Conservation (phyloP, 352 stramenopile genomes). For the Pythium plurisporium region DNA sequence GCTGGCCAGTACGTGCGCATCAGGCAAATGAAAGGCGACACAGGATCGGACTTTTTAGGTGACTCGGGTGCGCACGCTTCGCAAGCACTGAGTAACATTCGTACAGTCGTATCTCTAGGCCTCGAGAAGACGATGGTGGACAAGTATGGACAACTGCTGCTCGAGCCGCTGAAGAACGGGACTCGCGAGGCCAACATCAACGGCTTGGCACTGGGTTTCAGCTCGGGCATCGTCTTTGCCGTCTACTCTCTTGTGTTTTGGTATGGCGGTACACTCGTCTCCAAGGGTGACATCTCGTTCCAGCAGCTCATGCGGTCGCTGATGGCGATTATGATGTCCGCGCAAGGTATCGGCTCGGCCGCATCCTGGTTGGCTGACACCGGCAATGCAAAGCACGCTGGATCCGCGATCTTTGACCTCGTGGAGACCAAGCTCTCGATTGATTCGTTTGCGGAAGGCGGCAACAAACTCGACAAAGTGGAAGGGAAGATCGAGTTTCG, state of each 20-base stretch:
- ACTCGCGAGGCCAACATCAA: constrained; percentile 25
- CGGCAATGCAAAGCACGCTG: constrained; percentile 70
- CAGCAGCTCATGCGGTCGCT: constrained; percentile 33
- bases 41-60: constrained; percentile 20
- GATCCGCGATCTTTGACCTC: constrained; percentile 32
- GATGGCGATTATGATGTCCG: constrained; percentile 40
- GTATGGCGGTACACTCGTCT: constrained; percentile 31
- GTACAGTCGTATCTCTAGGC: constrained; percentile 37
- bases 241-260: constrained; percentile 22
- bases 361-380: constrained; percentile 28
- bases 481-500: constrained; percentile 48
- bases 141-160: constrained; percentile 13
- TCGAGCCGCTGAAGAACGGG: constrained; percentile 16
- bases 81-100: constrained; percentile 38
- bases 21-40: constrained; percentile 19
- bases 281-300: constrained; percentile 31
- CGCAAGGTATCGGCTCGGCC: constrained; percentile 26
- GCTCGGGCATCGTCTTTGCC: constrained; percentile 34
- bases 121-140: constrained; percentile 21
- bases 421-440: constrained; percentile 31
- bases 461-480: constrained; percentile 13
- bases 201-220: constrained; percentile 51
- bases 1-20: constrained; percentile 27
- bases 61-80: constrained; percentile 30
- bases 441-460: constrained; percentile 33